Evolutionary conservation across 228 moss, liverwort and hornwort species (phyloP), one percentile per base, ranked within the genome.

Genomic region (Sphagnum magellanicum): DNA sequence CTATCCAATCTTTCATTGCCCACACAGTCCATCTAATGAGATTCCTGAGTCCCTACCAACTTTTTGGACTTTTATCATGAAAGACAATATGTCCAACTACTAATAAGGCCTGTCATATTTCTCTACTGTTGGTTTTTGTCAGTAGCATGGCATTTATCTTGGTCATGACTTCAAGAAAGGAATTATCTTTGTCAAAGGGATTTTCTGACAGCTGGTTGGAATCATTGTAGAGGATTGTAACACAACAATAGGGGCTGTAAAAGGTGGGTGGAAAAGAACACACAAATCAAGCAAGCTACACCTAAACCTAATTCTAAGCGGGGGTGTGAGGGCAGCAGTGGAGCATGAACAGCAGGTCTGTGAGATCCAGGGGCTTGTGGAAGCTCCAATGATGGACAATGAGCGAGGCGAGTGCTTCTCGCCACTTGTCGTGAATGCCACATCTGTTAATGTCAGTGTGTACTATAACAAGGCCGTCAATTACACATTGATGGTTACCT

Each of bases 401-500:
- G 91, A 84, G 11, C 78, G 81, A 68, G 92, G 88, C 80, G 95
- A 92, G 76, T 96, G 96, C 68, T 96, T 92, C 67, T 91, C 92
- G 65, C 96, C 96, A 6, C 72, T 96, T 17, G 79, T 77, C 61
- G 90, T 96, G 62, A 96, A 96, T 79, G 96, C 92, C 52, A 92
- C 96, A 8, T 96, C 96, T 50, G 92, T 92, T 70, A 96, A 92
- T 63, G 96, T 96, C 65, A 92, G 91, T 67, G 81, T 92, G 78
- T 96, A 96, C 49, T 96, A 96, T 75, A 96, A 96, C 71, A 96
- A 96, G 77, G 92, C 92, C 53, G 91, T 96, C 79, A 96, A 96
- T 71, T 96, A 96, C 72, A 96, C 96, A 59, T 89, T 96, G 89
- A 92, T 96, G 96, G 96, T 96, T 72, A 96, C 96, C 72, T 96